Percentiles rank a stretch among this genome's conserved stretches.
These are phyloP conservation scores for Beta corolliflora DNA, from an alignment of 179 eudicot species.

Conservation along the genomic window DNA sequence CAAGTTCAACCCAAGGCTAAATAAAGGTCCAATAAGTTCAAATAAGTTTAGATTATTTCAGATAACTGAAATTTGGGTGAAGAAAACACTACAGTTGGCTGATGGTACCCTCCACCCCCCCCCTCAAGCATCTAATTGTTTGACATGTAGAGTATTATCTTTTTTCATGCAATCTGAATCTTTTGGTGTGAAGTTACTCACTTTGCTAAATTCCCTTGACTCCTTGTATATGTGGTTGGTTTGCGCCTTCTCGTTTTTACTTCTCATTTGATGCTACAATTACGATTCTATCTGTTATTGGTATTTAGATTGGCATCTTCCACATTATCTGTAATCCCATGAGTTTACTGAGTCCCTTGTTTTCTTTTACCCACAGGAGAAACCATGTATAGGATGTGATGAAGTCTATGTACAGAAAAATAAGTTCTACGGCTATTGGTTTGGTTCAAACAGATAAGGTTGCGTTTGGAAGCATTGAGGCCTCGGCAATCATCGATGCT, in stretches of 20 bases:
- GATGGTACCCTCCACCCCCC: too few relatives aligned
- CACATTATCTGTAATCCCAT: background rate
- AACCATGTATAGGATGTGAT: constrained; percentile 22
- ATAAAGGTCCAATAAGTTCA: too few relatives aligned
- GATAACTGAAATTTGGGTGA: too few relatives aligned
- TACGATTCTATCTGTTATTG: background rate
- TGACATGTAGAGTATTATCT: too few relatives aligned
- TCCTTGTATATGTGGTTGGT: background rate
- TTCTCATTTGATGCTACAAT: background rate
- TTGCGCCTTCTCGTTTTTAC: background rate
- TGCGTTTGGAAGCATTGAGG: constrained; percentile 1
- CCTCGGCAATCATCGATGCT: constrained; percentile 6
- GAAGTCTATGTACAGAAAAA: constrained; percentile 18
- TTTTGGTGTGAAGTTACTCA: background rate
- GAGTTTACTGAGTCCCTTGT: background rate
- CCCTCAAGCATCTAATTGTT: too few relatives aligned
- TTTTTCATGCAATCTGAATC: too few relatives aligned
- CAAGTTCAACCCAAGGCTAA: too few relatives aligned
- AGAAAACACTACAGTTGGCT: too few relatives aligned
- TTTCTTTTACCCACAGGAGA: constrained; percentile 23
- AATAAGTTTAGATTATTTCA: too few relatives aligned
- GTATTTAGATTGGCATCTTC: background rate
- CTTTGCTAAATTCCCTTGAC: background rate
- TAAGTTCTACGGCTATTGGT: constrained; percentile 4
- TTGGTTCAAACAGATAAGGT: background rate